Evolutionary conservation across 495 filamentous ascomycete genomes (phyloP).

Genomic region (Penicillium parvum): DNA sequence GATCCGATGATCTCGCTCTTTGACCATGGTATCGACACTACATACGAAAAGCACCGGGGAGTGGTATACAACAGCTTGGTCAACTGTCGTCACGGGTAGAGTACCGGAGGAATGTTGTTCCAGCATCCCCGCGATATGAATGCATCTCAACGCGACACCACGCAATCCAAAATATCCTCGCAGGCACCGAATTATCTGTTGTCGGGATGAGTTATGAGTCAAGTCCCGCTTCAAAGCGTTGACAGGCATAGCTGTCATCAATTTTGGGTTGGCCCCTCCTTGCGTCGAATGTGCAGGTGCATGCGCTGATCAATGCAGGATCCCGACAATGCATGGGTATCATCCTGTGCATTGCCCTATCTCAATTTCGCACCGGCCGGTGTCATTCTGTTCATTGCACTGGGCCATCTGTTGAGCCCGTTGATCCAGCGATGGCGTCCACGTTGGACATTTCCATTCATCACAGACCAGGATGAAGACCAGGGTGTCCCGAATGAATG

Average conservation of each 20-base stretch:
- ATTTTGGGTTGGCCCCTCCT: conserved; percentile 23
- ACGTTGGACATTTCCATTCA: conserved; percentile 48
- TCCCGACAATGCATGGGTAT: conserved; percentile 43
- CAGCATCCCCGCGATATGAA: conserved; percentile 7
- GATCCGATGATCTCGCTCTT: too few species aligned
- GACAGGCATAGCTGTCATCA: conserved; percentile 11
- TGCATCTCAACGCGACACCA: neutral
- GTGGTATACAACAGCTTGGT: too few species aligned
- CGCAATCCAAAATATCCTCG: neutral
- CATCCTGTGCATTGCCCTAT: conserved; percentile 44
- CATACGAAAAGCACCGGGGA: too few species aligned
- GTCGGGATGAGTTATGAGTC: conserved; percentile 16
- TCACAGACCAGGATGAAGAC: conserved; percentile 39
- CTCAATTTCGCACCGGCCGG: conserved; percentile 44
- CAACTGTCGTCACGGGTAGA: too few species aligned
- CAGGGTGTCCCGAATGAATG: too few species aligned
- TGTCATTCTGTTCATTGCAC: conserved; percentile 34
- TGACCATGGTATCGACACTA: too few species aligned
- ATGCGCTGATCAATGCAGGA: conserved; percentile 39
- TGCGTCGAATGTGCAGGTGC: neutral
- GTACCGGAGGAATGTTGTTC: conserved; percentile 17
- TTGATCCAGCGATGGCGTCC: conserved; percentile 33
- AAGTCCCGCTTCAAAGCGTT: conserved; percentile 14
- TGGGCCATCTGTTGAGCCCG: conserved; percentile 30
- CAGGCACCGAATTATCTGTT: neutral